Evolutionary conservation across 106 monocot species (phyloP), one percentile per base, ranked within the genome.

Genomic region (Dactylorhiza incarnata): DNA sequence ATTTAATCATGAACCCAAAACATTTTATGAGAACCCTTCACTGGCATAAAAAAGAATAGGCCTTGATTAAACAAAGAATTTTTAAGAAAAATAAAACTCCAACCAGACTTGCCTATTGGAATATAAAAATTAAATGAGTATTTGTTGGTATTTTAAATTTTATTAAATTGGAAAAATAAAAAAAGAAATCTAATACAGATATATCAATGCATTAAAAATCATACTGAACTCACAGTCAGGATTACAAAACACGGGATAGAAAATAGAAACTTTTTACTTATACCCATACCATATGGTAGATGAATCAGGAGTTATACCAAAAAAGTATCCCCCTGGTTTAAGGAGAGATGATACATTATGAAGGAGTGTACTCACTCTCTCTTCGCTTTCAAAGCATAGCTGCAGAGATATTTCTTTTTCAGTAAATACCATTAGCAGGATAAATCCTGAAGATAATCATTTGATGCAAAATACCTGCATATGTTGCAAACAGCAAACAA

Each of bases 271-370:
- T 3, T 6, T 47, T 71, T 29, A 16, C 47, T 47, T 67, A 49
- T 72, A 74, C 15, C 48, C 85, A 77, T 87, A 99, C 99, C 99
- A 99, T 80, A 99, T 91, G 51, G 88, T 99, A 65, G 99, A 99
- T 63, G 99, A 94, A 80, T 99, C 91, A 54, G 91, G 89, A 86
- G 88, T 92, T 75, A 99, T 85, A 53, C 94, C 94, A 63, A 99
- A 88, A 77, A 99, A 99, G 73, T 89, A 99, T 73, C 99, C 99
- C 17, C 94, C 94, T 2, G 94, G 99, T 84, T 86, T 99, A 50
- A 99, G 88, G 77, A 99, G 49, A 76, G 78, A 78, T 2, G 99
- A 84, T 37, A 99, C 89, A 85, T 99, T 99, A 3, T 76, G 86
- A 65, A 99, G 83, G 82, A 99, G 93, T 20, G 74, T 92, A 75